Evolutionary conservation across 2,329 filamentous ascomycete species (phyloP).

Genomic region (Rhytidhysteron rufulum): DNA sequence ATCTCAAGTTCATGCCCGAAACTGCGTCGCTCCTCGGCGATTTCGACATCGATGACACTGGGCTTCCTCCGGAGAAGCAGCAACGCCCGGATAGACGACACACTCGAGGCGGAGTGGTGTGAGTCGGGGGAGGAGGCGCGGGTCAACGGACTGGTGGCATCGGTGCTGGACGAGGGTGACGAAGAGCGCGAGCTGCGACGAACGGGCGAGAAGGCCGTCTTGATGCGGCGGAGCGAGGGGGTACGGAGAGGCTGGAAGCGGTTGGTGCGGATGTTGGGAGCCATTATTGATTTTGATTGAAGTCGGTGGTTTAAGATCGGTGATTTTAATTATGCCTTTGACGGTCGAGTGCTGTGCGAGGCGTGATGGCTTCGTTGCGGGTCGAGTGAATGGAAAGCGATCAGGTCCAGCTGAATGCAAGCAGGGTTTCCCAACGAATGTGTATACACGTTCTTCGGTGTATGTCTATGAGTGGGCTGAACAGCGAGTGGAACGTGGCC

Average conservation of each 20-base stretch:
- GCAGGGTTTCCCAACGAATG: slow-evolving; percentile 1
- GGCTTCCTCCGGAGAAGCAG: slow-evolving; percentile 32
- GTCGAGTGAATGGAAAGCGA: slow-evolving; percentile 2
- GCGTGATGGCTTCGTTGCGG: slow-evolving; percentile 3
- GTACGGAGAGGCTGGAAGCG: slow-evolving; percentile 34
- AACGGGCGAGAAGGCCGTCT: slow-evolving; percentile 28
- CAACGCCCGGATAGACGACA: slow-evolving; percentile 14
- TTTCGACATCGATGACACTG: slow-evolving; percentile 30
- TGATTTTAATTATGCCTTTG: slow-evolving; percentile 5
- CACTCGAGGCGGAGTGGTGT: slow-evolving; percentile 16
- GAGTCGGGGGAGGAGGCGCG: slow-evolving; percentile 25
- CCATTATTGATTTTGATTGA: slow-evolving; percentile 19
- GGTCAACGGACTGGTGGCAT: slow-evolving; percentile 23
- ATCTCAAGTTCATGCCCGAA: slow-evolving; percentile 27
- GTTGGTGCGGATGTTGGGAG: slow-evolving; percentile 29
- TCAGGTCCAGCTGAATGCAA: slow-evolving; percentile 3
- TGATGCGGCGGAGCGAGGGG: slow-evolving; percentile 29
- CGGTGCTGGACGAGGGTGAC: slow-evolving; percentile 18
- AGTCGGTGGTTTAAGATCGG: neutral
- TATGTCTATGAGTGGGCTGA: no score
- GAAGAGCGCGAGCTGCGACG: slow-evolving; percentile 17
- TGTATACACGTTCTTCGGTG: neutral
- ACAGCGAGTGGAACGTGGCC: slow-evolving; percentile 4
- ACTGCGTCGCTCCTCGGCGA: slow-evolving; percentile 29
- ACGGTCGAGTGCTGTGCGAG: slow-evolving; percentile 2